Evolutionary conservation across 1,284 basidiomycete genomes (phyloP).

Genomic region (Ustilago trichophora): DNA sequence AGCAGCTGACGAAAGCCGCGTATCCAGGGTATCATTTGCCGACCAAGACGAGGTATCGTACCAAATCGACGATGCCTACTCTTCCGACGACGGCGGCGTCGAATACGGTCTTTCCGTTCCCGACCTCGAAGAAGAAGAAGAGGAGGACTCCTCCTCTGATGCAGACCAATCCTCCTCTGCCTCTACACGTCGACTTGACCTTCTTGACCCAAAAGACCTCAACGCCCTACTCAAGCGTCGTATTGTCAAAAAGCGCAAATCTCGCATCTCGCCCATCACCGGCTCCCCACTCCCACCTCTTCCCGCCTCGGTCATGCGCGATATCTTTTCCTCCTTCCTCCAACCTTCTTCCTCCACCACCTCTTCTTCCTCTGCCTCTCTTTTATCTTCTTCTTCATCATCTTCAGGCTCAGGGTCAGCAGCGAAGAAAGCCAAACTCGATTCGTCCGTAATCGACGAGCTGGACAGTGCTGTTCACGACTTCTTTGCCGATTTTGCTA

Average conservation of each 20-base stretch:
- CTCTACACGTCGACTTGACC: conserved; percentile 25
- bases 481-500: conserved; percentile 35
- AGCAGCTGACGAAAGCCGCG: conserved; percentile 16
- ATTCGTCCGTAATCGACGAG: conserved; percentile 31
- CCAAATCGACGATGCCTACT: conserved; percentile 29
- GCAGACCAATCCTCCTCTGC: conserved; percentile 7
- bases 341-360: conserved; percentile 11
- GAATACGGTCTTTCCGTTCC: conserved; percentile 20
- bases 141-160: conserved; percentile 23
- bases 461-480: conserved; percentile 33
- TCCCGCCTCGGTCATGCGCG: conserved; percentile 33
- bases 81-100: conserved; percentile 29
- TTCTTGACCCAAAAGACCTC: conserved; percentile 38
- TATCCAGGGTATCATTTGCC: conserved; percentile 27
- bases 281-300: conserved; percentile 25
- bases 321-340: conserved; percentile 41
- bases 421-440: conserved; percentile 26
- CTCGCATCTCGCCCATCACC: conserved; percentile 28
- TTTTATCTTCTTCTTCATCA: conserved; percentile 4
- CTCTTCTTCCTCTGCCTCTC: too few relatives aligned
- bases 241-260: conserved; percentile 44
- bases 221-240: conserved; percentile 42
- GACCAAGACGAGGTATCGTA: conserved; percentile 31
- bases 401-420: not conserved
- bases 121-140: conserved; percentile 13